Evolutionary conservation across 208 protist genomes (phyloP), one percentile per base, ranked within the genome.

Genomic region (Baffinella frigidus): DNA sequence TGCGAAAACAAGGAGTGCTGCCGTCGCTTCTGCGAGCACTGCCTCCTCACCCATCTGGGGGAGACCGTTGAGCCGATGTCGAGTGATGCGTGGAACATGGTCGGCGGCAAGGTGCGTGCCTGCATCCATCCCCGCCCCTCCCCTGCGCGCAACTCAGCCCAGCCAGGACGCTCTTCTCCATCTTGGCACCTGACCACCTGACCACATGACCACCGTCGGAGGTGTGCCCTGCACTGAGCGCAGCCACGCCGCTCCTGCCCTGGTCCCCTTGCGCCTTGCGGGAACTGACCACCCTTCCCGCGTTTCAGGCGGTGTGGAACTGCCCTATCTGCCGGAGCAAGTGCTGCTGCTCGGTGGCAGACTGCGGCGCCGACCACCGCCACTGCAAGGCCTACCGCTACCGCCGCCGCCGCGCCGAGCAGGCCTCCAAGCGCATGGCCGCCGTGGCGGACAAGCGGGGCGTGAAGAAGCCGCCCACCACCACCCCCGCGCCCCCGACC

Each of bases 331-430:
- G 83, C 56, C 33, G 56, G 27, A 67, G 38, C n/a, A 89, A 27
- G 7, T 90, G 83, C 56, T 90, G 83, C 64, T 90, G 83, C 51
- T 73, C 83, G 11, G 33, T 73, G 83, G 41, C 24, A 20, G 10
- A 4, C 41, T 90, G 83, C 51, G 43, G 17, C 2, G 33, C 11
- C 27, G 10, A 17, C 3, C 83, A 90, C 43, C 44, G 83, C 3
- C 83, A 90, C 36, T 90, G 83, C 83, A 90, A 90, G 30, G 83
- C 83, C 2, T 90, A 90, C 83, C 83, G 83, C 38, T 90, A 90
- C 30, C 30, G 83, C 3, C 1, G 74, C 41, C 5, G 38, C 11
- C 74, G 74, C 48, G 74, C 74, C 27, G 44, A 84, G 30, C 74
- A 38, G 3, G 68, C 68, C 7, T 64, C 56, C 9, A 64, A 64